phyloP scores from a whole-genome alignment of 495 filamentous ascomycete genomes.

The Ramalina intermedia region DNA sequence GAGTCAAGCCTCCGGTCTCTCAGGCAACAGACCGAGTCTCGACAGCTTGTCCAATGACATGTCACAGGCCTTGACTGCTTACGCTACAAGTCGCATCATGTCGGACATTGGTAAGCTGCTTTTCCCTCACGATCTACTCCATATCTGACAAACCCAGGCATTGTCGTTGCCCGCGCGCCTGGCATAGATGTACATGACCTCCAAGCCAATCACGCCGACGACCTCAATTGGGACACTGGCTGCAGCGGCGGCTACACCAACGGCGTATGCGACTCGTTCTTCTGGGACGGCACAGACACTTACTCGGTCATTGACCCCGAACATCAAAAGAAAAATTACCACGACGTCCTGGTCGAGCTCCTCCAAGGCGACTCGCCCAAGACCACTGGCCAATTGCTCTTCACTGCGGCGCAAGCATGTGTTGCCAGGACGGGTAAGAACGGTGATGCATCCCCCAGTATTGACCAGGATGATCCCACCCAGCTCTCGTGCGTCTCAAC shows the following conservation, averaged over 20 bases:
- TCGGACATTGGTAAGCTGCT: background rate
- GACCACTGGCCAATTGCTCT: background rate
- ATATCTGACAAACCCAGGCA: background rate
- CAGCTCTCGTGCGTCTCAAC: background rate
- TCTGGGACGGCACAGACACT: conserved; percentile 4
- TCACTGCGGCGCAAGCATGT: background rate
- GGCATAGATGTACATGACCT: background rate
- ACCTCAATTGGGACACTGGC: background rate
- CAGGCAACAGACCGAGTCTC: background rate
- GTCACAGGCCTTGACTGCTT: background rate
- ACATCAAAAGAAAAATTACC: background rate
- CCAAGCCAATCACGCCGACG: background rate
- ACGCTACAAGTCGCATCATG: background rate
- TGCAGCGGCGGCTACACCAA: background rate
- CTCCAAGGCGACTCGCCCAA: background rate
- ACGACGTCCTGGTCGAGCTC: background rate
- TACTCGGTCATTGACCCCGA: conserved; percentile 1
- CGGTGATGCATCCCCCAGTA: background rate
- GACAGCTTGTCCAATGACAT: background rate
- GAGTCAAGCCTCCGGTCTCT: conserved; percentile 1
- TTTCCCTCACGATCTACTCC: background rate
- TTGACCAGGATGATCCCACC: background rate
- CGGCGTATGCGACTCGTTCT: background rate
- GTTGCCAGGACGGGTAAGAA: background rate
- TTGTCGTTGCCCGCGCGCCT: background rate